Evolutionary conservation across 345 rosid genomes (phyloP).

Genomic region (Passiflora organensis): DNA sequence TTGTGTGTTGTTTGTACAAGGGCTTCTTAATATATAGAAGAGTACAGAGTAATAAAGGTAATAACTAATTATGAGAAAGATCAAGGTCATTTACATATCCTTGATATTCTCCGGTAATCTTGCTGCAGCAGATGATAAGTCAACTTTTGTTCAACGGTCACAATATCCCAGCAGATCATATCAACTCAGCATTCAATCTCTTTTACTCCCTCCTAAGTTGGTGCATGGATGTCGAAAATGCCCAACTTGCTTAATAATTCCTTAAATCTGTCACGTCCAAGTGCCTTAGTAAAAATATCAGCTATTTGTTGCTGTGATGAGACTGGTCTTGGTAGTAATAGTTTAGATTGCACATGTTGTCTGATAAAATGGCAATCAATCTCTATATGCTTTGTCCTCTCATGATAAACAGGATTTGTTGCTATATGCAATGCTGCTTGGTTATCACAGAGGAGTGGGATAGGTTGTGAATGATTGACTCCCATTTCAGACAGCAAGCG

Average conservation of each 20-base stretch:
- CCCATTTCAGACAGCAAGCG: background rate
- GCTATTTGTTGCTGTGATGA: background rate
- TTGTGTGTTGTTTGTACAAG: too few relatives aligned
- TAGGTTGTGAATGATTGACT: background rate
- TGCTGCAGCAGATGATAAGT: too few relatives aligned
- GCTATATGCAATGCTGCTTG: background rate
- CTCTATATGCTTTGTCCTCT: background rate
- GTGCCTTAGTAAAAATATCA: background rate
- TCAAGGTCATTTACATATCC: too few relatives aligned
- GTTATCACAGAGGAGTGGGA: background rate
- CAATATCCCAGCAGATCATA: too few relatives aligned
- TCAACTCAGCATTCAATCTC: too few relatives aligned
- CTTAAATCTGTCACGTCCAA: background rate
- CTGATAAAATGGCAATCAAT: background rate
- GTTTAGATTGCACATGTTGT: background rate
- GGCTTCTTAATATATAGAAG: too few relatives aligned
- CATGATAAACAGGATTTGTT: background rate
- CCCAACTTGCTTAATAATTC: background rate
- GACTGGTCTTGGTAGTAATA: background rate
- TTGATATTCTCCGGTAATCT: too few relatives aligned
- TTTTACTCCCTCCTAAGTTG: background rate
- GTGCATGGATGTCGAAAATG: background rate
- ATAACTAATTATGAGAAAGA: too few relatives aligned
- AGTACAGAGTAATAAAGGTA: too few relatives aligned
- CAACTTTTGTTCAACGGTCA: too few relatives aligned